Evolutionary conservation across 1,139 yeast species (phyloP), one percentile per base, ranked within the genome.

Genomic region (Chernovozyma sophiae-reginae): DNA sequence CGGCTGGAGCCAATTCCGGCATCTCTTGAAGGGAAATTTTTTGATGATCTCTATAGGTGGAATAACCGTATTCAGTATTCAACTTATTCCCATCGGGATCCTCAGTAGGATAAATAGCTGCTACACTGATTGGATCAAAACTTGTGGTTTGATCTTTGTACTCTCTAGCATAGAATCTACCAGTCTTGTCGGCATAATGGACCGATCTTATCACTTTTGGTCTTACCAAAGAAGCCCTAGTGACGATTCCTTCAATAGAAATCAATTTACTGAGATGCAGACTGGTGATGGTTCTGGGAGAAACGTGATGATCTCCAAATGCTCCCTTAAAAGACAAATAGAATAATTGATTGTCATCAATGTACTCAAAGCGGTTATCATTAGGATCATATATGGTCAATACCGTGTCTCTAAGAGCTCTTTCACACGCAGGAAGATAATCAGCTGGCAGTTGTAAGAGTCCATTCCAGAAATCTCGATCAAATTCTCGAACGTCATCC

Each of bases 1-100:
- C 98, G 1, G 97, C 95, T 14, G 98, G 98, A 0, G 98, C 97
- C 48, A 84, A 76, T 64, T 92, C 99, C 1, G 98, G 99, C 92
- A 94, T 86, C 65, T 92, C 99, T 61, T 92, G 99, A 27, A 92
- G 84, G 0, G 96, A 80, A 26, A 92, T 75, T 32, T 89, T 85
- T 62, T 92, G 99, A 56, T 92, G 97, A 61, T 92, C 98, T 50
- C 92, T 75, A 58, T 87, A 92, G 16, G 95, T 87, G 16, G 94
- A 84, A 56, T 82, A 86, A 3, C 99, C 99, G 55, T 86, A 92
- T 57, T 92, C 98, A 0, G 97, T 90, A 25, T 78, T 72, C 45
- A 92, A 65, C 48, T 87, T 86, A 60, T 90, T 83, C 12, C 97
- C 97, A 37, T 87, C 92, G 25, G 85, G 74, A 56, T 94, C 98